A percentile compares a stretch with the other conserved stretches of the same genome.
Conservation (phyloP, 2,329 filamentous ascomycete species). For the Cercospora janseana region DNA sequence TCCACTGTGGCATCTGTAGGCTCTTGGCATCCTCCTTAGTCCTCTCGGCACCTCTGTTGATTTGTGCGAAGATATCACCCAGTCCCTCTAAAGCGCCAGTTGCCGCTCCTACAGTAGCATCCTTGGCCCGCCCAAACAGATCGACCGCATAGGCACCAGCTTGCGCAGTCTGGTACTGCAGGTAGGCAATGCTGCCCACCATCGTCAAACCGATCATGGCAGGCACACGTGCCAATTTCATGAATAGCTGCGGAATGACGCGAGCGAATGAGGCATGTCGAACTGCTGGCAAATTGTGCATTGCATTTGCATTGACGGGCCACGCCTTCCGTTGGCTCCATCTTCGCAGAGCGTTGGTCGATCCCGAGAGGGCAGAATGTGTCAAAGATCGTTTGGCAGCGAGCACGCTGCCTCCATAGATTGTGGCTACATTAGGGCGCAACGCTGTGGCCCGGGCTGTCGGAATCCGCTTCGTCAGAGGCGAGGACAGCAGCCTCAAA, state of each 20-base stretch:
- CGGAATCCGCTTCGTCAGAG: constrained; percentile 66
- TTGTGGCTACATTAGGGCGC: constrained; percentile 32
- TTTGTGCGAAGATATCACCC: constrained; percentile 74
- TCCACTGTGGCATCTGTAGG: constrained; percentile 66
- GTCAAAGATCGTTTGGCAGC: constrained; percentile 30
- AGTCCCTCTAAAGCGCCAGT: constrained; percentile 68
- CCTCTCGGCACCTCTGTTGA: constrained; percentile 74
- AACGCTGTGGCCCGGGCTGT: constrained; percentile 52
- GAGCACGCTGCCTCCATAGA: constrained; percentile 23
- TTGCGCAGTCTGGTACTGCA: constrained; percentile 91
- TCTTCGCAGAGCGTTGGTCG: constrained; percentile 23
- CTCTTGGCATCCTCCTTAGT: constrained; percentile 63
- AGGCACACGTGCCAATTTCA: constrained; percentile 83
- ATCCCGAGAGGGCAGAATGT: constrained; percentile 27
- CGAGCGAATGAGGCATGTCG: constrained; percentile 65
- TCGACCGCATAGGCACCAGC: constrained; percentile 76
- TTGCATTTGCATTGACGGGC: constrained; percentile 72
- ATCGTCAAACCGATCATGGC: constrained; percentile 89
- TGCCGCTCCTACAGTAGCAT: constrained; percentile 68
- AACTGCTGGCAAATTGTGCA: constrained; percentile 73
- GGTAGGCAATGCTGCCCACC: constrained; percentile 81
- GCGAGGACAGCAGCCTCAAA: constrained; percentile 68
- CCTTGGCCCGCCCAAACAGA: constrained; percentile 68
- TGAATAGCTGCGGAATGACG: constrained; percentile 76
- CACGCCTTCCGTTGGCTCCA: constrained; percentile 58